Evolutionary conservation across 768 basidiomycete species (phyloP), one percentile per base, ranked within the genome.

Genomic region (Boletus reticuloceps): DNA sequence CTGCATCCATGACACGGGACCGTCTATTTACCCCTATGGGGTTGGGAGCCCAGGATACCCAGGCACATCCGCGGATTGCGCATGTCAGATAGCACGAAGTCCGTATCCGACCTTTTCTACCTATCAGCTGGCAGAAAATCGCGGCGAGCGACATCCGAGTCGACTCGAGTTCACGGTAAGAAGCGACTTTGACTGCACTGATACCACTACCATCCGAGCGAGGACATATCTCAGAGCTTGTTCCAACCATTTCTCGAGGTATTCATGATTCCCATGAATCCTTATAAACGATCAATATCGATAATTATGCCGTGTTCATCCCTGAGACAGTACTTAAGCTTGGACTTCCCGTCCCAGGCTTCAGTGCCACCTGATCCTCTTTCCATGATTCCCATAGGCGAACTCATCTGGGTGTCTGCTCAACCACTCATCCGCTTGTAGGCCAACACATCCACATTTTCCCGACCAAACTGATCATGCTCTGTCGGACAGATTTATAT

Each of bases 381-480:
- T 45, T n/a, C 31, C 48, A 69, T 69, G 67, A 55, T 69, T 38
- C 36, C 76, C 39, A 59, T 66, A 13, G 78, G 82, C 13, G 70
- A 77, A 14, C 70, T 86, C 50, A 80, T 87, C 48, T 87, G 86
- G 85, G 76, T 83, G 27, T 84, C 86, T 20, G 74, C 76, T 43
- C 74, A 82, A 51, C 85, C 85, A 4, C 69, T 87, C 44, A 72
- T 86, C 53, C 77, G 84, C 59, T 67, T 87, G 85, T 84, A 64
- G 36, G 16, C 16, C n/a, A 22, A 58, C 25, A 40, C 31, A 46
- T 37, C 36, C 48, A 5, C 17, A 20, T 27, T 20, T 8, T 39
- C 11, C 7, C 47, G 36, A 29, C 11, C 25, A 31, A n/a, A 56
- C 57, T 55, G 40, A 51, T 36, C 27, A 25, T 32, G 29, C 47